Base-by-base conservation (phyloP, 257 asterid species). In the Nicotiana knightiana region DNA sequence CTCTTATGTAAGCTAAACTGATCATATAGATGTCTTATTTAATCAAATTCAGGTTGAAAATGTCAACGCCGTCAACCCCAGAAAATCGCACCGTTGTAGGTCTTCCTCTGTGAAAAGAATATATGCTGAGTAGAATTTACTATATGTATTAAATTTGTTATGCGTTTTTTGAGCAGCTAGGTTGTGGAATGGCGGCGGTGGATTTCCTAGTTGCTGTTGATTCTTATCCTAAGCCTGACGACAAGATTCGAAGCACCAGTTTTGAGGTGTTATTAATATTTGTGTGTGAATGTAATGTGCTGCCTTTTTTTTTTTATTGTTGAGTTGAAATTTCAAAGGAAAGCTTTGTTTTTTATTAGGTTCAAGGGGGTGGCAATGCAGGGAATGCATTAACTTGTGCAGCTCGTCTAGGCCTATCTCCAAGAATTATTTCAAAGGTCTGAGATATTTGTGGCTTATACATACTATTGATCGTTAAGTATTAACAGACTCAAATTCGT, bases 321-420 rank as follows among this genome's bases (percentile, higher is more conserved):
- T 26, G 6, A n/a, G 77, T 2, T 16, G 21, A 73, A 13, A 6
- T 48, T 24, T 26, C 26, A 15, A 7, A 73, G 43, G 63, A 3
- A 24, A 24, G 13, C 12, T 71, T 1, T 46, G 11, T 12, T 24
- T 48, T 3, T 24, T 17, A 71, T 81, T 46, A 96, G 99, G 86
- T 86, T 77, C 97, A 93, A 90, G 98, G 97, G 82, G 99, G 99
- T 82, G 98, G 99, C 83, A 96, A 96, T 87, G 91, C 96, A 9
- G 97, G 97, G 85, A 96, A 96, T 87, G 96, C 98, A 37, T 86
- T 89, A 88, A 93, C 98, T 68, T 96, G 99, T 79, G 91, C 94
- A 3, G 97, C 97, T 81, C 97, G 97, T 51, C 82, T 96, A 83
- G 99, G 98, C 32, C 84, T 96, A 83, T 86, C 85, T 65, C 94